Evolutionary conservation across 176 grass and related monocot genomes (phyloP), one percentile per base, ranked within the genome.

Genomic region (Microstegium vimineum): DNA sequence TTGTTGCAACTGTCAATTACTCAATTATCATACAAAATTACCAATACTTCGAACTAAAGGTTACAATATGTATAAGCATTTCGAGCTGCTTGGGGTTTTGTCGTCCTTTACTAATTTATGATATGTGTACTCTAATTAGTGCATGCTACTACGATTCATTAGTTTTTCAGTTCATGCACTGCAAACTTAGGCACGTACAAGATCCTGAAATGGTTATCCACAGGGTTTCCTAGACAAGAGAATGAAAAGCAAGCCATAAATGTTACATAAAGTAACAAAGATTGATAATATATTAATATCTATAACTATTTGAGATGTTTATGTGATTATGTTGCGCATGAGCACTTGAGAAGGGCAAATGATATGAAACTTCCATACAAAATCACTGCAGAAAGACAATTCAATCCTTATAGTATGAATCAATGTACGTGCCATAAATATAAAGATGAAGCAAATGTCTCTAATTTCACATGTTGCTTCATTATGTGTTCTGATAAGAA

Each of bases 161-260:
- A 76, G 33, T 33, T 75, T 76, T 62, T 47, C n/a, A 37, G 66
- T 82, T 73, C 42, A 52, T 47, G 65, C 69, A 17, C 34, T 76
- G 37, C 35, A 73, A 57, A 78, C 42, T 22, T 73, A 43, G 17
- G n/a, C 20, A 18, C 54, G 62, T 77, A 30, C 27, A 41, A 25
- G 13, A 61, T 68, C 52, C 63, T 73, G 18, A 26, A 41, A 87
- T 69, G 14, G 36, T 82, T 77, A 26, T 71, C 12, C 0, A 7
- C 25, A 62, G 38, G 37, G 31, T 75, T 77, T 8, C 16, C 57
- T 34, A 78, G 18, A 66, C 35, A n/a, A 73, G 42, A 65, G 15
- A 20, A 22, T 34, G 6, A 22, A 75, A 49, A 73, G 86, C 41
- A 16, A 71, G 20, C 16, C 46, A 45, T 23, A 69, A 25, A 35